Base-by-base conservation (phyloP, 768 basidiomycete species). In the Pleurotus giganteus region DNA sequence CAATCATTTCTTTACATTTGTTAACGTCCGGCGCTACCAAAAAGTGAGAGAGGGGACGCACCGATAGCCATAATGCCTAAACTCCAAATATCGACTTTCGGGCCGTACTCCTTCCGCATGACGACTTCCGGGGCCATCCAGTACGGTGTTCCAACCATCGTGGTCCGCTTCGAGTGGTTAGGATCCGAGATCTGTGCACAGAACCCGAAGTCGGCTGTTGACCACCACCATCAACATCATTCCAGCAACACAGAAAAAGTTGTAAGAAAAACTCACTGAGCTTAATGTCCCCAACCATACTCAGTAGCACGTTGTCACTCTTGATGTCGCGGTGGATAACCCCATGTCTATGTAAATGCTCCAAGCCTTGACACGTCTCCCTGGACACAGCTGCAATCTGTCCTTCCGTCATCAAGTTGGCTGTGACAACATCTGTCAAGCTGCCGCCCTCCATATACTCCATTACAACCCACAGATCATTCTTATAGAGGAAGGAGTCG, bases 121-220 rank as follows among this genome's bases (percentile, higher is more conserved):
- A 97, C 95, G 45, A 98, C 95, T 68, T 98, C 95, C 0, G 95
- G 95, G 0, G 95, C 95, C 95, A 98, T 97, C 95, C 95, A 98
- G 69, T 98, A 98, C 1, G 95, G 95, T 0, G 95, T 97, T 2
- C 95, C 95, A 47, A 98, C 94, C 95, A 98, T 98, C 31, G 95
- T 97, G 31, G 94, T 96, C 24, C 95, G 86, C 73, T 97, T 97
- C 3, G 93, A 85, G 59, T 89, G 85, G 7, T 85, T 85, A n/a
- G 83, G 80, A 61, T 94, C 91, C 19, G 94, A 93, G 54, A 97
- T 91, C 71, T 97, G 94, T 2, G 95, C 95, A 59, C 94, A 97
- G 78, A 97, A 98, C n/a, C 95, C 95, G 71, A 98, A 97, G 72
- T 97, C 95, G 65, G 94, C 94, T 96, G 47, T 23, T 53, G 53